Evolutionary conservation across 2,329 filamentous ascomycete species (phyloP).

Genomic region (Ambrosiella beaveri): DNA sequence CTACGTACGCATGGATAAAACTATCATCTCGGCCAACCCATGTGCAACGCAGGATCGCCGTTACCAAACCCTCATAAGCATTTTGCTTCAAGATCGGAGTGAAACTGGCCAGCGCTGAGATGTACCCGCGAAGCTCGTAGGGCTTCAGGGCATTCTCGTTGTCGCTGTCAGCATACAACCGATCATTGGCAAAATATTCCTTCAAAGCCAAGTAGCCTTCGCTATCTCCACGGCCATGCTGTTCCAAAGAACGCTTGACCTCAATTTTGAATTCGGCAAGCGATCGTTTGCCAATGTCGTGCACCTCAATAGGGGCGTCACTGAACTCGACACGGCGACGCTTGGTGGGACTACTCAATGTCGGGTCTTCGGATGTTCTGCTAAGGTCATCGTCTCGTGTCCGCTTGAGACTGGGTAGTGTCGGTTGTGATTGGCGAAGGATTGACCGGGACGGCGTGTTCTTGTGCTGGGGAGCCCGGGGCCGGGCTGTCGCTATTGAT

Average conservation of each 20-base stretch:
- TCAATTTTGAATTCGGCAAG: slow-evolving; percentile 39
- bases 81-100: slow-evolving; percentile 41
- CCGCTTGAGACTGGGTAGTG: slow-evolving; percentile 8
- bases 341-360: slow-evolving; percentile 29
- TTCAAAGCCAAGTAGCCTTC: slow-evolving; percentile 45
- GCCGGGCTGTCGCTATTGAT: background rate
- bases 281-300: slow-evolving; percentile 35
- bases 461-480: slow-evolving; percentile 9
- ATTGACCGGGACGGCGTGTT: slow-evolving; percentile 35
- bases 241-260: slow-evolving; percentile 38
- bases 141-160: slow-evolving; percentile 30
- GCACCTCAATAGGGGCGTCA: slow-evolving; percentile 37
- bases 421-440: slow-evolving; percentile 25
- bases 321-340: slow-evolving; percentile 42
- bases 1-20: slow-evolving; percentile 49
- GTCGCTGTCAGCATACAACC: slow-evolving; percentile 24
- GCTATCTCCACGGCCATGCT: slow-evolving; percentile 38
- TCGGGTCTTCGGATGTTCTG: slow-evolving; percentile 23
- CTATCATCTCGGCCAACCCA: slow-evolving; percentile 49
- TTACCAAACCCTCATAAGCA: slow-evolving; percentile 41
- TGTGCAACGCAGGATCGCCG: slow-evolving; percentile 39
- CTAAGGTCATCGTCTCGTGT: slow-evolving; percentile 16
- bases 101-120: slow-evolving; percentile 45
- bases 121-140: slow-evolving; percentile 41
- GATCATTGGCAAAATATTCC: slow-evolving; percentile 36